phyloP scores from a whole-genome alignment of 805 yeast species.

The Pichia scutulata region DNA sequence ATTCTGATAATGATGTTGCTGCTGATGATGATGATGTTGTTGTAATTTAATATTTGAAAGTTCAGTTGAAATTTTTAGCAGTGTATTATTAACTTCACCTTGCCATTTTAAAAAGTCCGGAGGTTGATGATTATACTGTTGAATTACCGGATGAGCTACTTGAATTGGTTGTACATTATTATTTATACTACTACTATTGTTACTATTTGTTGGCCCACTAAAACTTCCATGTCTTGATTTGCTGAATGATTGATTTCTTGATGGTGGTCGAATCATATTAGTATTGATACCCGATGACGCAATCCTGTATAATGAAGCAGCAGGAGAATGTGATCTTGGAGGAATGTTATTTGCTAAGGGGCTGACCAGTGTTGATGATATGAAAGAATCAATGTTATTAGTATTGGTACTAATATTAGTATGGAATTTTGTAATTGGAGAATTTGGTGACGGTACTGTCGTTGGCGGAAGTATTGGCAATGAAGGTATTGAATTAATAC shows the following conservation, averaged over 20 bases:
- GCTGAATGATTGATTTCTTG: slow-evolving; percentile 21
- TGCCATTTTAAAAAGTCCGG: slow-evolving; percentile 46
- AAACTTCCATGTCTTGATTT: slow-evolving; percentile 12
- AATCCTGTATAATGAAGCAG: slow-evolving; percentile 27
- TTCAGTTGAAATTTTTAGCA: slow-evolving; percentile 39
- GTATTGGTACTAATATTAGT: not conserved
- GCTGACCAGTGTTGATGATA: not conserved
- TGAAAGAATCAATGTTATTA: not conserved
- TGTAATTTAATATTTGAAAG: slow-evolving; percentile 15
- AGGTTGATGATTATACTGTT: slow-evolving; percentile 15
- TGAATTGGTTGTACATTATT: not conserved
- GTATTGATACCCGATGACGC: slow-evolving; percentile 25
- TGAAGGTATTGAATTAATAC: not conserved
- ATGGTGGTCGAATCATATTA: slow-evolving; percentile 23
- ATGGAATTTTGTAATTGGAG: not conserved
- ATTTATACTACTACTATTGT: not conserved
- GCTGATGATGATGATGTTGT: not conserved
- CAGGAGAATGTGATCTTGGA: slow-evolving; percentile 26
- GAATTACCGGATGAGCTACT: not conserved
- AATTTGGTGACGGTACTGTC: not conserved
- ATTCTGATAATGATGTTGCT: not conserved
- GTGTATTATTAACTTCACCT: slow-evolving; percentile 40
- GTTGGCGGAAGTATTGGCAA: not conserved
- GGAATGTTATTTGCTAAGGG: not conserved
- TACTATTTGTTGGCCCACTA: slow-evolving; percentile 2